These are phyloP conservation scores for Fistulifera pelliculosa DNA, from an alignment of 108 stramenopile genomes.

Conservation along the genomic window DNA sequence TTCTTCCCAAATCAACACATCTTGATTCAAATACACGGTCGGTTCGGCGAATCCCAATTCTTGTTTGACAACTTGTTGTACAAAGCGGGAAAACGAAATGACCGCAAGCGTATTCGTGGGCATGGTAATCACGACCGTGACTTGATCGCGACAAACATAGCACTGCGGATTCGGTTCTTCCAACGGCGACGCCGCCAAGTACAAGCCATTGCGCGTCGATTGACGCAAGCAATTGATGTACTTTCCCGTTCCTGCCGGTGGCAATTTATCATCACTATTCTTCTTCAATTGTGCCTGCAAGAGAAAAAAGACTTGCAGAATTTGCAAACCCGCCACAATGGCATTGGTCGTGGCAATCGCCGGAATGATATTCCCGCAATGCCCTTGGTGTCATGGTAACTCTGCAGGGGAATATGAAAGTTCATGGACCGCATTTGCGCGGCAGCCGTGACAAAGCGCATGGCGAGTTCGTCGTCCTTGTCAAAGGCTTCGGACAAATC, in stretches of 20 bases:
- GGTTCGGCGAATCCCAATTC: constrained; percentile 81
- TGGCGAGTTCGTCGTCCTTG: constrained; percentile 90
- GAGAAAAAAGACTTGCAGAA: constrained; percentile 69
- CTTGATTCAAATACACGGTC: constrained; percentile 30
- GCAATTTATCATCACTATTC: constrained; percentile 2
- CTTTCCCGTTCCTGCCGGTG: constrained; percentile 22
- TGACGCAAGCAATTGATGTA: constrained; percentile 74
- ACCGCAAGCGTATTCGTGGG: constrained; percentile 62
- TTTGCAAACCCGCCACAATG: constrained; percentile 89
- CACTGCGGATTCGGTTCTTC: constrained; percentile 77
- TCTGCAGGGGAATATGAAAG: constrained; percentile 86
- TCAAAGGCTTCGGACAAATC: constrained; percentile 61
- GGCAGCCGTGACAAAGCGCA: constrained; percentile 93
- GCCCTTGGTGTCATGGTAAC: constrained; percentile 89
- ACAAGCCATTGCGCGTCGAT: constrained; percentile 66
- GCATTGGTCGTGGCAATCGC: constrained; percentile 99
- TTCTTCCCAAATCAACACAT: constrained; percentile 71
- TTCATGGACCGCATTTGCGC: constrained; percentile 83
- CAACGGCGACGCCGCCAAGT: constrained; percentile 64
- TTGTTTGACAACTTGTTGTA: constrained; percentile 51
- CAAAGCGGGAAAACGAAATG: constrained; percentile 28
- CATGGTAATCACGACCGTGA: constrained; percentile 46
- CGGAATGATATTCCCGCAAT: constrained; percentile 99
- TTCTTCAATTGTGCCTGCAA: constrained; percentile 35
- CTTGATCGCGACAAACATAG: constrained; percentile 84